phyloP scores from a whole-genome alignment of 2,329 filamentous ascomycete genomes.

The Fusarium nurragi region DNA sequence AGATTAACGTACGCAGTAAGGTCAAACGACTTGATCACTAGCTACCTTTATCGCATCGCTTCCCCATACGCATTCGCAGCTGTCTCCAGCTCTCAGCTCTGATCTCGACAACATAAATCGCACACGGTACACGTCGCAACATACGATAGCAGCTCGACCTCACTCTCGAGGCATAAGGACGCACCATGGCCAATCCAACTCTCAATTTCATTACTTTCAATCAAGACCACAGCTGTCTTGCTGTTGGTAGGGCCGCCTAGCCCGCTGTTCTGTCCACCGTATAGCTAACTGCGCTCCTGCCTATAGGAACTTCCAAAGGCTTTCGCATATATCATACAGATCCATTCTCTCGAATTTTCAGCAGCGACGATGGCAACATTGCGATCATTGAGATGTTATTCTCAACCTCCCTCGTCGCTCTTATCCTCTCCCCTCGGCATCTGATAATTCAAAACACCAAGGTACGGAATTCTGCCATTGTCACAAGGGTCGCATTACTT shows the following conservation, averaged over 20 bases:
- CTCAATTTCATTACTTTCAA: conserved; percentile 99
- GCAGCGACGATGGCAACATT: conserved; percentile 93
- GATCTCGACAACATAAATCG: neutral
- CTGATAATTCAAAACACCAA: conserved; percentile 98
- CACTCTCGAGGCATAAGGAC: neutral
- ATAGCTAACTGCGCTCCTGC: conserved; percentile 17
- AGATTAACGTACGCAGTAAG: conserved; percentile 19
- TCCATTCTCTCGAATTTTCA: conserved; percentile 93
- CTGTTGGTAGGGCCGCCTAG: conserved; percentile 75
- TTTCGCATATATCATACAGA: conserved; percentile 98
- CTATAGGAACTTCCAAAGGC: conserved; percentile 84
- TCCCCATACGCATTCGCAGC: neutral
- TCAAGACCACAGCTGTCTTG: conserved; percentile 96
- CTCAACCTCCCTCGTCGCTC: conserved; percentile 93
- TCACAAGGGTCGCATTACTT: conserved; percentile 15
- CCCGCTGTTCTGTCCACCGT: conserved; percentile 4
- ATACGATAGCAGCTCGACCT: neutral
- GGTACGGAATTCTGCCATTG: conserved; percentile 57
- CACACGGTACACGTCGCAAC: neutral
- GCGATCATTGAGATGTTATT: conserved; percentile 99
- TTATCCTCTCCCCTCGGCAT: conserved; percentile 90
- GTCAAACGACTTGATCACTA: neutral
- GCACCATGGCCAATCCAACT: conserved; percentile 71
- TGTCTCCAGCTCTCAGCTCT: neutral
- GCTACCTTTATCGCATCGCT: conserved; percentile 5